A percentile compares a stretch with the other conserved stretches of the same genome.
Conservation (phyloP, 2,329 filamentous ascomycete species). For the Mollisiaceae sp. region DNA sequence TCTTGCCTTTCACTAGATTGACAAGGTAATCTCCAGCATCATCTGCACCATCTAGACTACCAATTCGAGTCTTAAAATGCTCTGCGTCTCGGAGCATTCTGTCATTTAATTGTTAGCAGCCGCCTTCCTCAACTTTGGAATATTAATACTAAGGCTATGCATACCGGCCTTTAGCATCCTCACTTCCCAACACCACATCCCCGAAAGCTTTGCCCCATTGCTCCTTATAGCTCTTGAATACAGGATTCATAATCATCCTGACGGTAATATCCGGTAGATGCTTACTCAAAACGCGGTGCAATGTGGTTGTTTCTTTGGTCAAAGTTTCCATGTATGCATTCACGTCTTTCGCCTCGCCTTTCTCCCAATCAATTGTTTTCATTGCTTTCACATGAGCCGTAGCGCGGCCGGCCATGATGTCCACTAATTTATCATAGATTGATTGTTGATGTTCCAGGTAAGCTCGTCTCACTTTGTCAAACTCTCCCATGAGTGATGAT, state of each 20-base stretch:
- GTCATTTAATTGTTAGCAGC: constrained; percentile 14
- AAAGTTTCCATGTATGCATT: constrained; percentile 74
- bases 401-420: constrained; percentile 72
- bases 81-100: constrained; percentile 69
- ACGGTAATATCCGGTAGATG: constrained; percentile 69
- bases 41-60: constrained; percentile 68
- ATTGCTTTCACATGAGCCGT: constrained; percentile 66
- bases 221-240: constrained; percentile 69
- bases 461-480: constrained; percentile 39
- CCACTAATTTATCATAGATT: constrained; percentile 75
- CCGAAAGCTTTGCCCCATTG: constrained; percentile 69
- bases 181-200: constrained; percentile 62
- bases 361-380: constrained; percentile 69
- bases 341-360: constrained; percentile 45
- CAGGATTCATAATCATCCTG: constrained; percentile 70
- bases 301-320: constrained; percentile 71
- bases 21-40: constrained; percentile 74
- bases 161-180: constrained; percentile 65
- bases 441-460: constrained; percentile 71
- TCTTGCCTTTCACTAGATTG: constrained; percentile 65
- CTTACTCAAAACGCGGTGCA: constrained; percentile 71
- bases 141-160: constrained; percentile 29
- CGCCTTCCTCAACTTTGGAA: background rate
- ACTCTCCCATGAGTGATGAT: constrained; percentile 57
- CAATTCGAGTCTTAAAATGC: constrained; percentile 64